Evolutionary conservation across 306 rosid genomes (phyloP).

Genomic region (Sindora glabra): DNA sequence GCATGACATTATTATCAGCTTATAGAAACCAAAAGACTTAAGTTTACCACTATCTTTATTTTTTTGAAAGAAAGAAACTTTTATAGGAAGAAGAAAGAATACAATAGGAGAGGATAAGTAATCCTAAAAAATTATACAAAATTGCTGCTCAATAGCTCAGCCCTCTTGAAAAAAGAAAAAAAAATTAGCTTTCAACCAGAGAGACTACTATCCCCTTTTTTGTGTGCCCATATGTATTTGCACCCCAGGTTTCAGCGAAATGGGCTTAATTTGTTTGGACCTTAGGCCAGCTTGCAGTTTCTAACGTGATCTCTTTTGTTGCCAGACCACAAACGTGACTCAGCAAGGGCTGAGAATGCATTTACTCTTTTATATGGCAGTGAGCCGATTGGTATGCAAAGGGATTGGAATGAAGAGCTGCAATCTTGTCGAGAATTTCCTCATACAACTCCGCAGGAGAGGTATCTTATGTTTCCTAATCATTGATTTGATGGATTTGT

Average conservation of each 20-base stretch:
- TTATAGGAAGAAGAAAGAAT: no score
- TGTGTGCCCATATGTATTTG: neutral
- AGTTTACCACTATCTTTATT: no score
- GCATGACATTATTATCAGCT: neutral
- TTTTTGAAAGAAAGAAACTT: no score
- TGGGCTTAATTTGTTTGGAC: neutral
- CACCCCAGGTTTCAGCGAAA: neutral
- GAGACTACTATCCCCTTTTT: neutral
- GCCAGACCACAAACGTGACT: slow-evolving; percentile 85
- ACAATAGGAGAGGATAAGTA: no score
- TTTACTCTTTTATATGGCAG: slow-evolving; percentile 85
- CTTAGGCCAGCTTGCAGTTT: slow-evolving; percentile 5
- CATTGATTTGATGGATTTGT: neutral
- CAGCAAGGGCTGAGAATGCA: slow-evolving; percentile 92
- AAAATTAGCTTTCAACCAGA: no score
- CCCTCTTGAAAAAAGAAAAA: no score
- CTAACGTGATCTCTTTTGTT: slow-evolving; percentile 17
- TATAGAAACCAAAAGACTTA: no score
- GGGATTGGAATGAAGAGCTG: slow-evolving; percentile 99
- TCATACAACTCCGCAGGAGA: slow-evolving; percentile 82
- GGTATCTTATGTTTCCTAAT: slow-evolving; percentile 36
- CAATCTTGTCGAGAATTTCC: slow-evolving; percentile 99
- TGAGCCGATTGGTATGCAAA: slow-evolving; percentile 97
- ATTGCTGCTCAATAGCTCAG: no score
- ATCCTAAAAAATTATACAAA: no score